These are phyloP conservation scores for Choanephora cucurbitarum DNA, from an alignment of 371 early-diverging fungal genomes.

Conservation along the genomic window DNA sequence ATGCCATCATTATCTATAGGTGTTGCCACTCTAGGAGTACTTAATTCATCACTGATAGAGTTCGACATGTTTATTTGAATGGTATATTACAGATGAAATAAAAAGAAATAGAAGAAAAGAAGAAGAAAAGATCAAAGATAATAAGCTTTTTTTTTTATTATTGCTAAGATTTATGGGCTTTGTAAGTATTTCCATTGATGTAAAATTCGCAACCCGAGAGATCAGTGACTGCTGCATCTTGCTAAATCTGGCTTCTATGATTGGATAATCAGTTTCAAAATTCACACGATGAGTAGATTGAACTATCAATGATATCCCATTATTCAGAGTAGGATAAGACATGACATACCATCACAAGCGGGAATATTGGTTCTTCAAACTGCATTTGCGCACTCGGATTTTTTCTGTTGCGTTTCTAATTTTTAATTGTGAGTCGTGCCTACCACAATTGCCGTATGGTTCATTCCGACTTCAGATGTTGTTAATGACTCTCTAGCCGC, in stretches of 20 bases:
- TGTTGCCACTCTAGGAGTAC: slow-evolving; percentile 26
- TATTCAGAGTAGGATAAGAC: no score
- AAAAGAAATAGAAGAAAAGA: slow-evolving; percentile 11
- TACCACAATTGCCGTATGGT: no score
- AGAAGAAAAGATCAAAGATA: slow-evolving; percentile 10
- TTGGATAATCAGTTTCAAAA: neutral
- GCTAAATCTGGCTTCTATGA: neutral
- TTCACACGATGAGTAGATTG: neutral
- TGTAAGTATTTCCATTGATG: no score
- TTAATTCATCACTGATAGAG: slow-evolving; percentile 11
- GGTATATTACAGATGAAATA: neutral
- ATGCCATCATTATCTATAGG: slow-evolving; percentile 49
- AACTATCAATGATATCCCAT: neutral
- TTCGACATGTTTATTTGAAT: slow-evolving; percentile 3
- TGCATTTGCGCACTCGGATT: no score
- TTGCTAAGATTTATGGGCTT: neutral
- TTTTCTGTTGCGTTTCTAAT: no score
- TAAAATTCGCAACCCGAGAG: neutral
- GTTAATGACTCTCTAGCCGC: no score
- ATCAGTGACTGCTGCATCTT: neutral
- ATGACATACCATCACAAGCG: no score
- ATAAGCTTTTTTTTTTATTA: slow-evolving; percentile 2
- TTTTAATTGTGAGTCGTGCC: no score
- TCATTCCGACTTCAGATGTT: no score
- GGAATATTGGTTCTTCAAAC: no score